Conservation (phyloP, 2,329 filamentous ascomycete species). For the Alternaria ethzedia region DNA sequence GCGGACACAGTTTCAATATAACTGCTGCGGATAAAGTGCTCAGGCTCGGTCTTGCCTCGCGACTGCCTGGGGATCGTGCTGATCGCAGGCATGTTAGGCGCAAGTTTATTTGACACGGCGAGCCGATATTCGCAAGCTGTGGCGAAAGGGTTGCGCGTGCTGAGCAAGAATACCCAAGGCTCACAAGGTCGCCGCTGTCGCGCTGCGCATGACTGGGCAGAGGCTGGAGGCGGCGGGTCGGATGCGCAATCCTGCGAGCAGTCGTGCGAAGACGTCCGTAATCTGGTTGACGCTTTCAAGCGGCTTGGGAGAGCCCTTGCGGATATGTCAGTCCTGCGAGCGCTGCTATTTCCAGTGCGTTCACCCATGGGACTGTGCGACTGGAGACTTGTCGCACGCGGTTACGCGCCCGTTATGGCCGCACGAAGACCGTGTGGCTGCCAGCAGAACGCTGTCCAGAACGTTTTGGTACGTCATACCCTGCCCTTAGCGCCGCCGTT, state of each 20-base stretch:
- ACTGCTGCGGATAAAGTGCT: slow-evolving; percentile 15
- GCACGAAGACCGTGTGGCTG: slow-evolving; percentile 12
- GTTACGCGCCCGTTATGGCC: slow-evolving; percentile 14
- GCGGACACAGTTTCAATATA: slow-evolving; percentile 19
- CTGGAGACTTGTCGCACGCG: slow-evolving; percentile 7
- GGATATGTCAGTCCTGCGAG: slow-evolving; percentile 5
- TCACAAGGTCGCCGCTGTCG: slow-evolving; percentile 10
- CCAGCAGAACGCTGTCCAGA: slow-evolving; percentile 22
- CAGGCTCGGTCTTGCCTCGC: slow-evolving; percentile 7
- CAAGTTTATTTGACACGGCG: slow-evolving; percentile 21
- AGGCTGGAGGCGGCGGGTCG: slow-evolving; percentile 13
- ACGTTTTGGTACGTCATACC: slow-evolving; percentile 26
- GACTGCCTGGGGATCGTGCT: slow-evolving; percentile 20
- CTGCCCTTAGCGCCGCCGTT: slow-evolving; percentile 25
- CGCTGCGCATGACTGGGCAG: slow-evolving; percentile 10
- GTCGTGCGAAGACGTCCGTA: neutral
- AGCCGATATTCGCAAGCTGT: slow-evolving; percentile 15
- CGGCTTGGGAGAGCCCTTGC: slow-evolving; percentile 5
- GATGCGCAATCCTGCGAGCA: slow-evolving; percentile 1
- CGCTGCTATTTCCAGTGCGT: slow-evolving; percentile 13
- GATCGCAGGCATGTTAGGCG: slow-evolving; percentile 18
- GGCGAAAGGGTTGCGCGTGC: slow-evolving; percentile 37
- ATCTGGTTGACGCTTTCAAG: neutral
- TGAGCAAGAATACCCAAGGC: slow-evolving; percentile 14
- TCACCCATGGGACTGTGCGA: slow-evolving; percentile 6